These are phyloP conservation scores for Rutstroemia sp. DNA, from an alignment of 2,329 filamentous ascomycete species.

Conservation along the genomic window DNA sequence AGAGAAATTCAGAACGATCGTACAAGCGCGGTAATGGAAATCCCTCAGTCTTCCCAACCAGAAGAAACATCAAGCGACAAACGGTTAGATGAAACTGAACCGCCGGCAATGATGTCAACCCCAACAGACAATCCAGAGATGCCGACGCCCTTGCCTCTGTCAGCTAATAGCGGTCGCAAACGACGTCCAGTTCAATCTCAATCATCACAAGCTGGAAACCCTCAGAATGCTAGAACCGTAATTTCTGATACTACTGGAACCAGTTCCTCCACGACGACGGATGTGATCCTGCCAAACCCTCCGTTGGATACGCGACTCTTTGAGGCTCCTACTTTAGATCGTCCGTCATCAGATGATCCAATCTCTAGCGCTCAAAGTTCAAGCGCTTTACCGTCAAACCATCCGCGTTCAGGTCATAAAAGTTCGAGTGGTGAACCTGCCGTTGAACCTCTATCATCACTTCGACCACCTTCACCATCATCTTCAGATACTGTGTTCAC, in stretches of 20 bases:
- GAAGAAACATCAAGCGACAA: no score
- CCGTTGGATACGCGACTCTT: no score
- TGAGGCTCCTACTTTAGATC: no score
- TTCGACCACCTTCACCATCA: background rate
- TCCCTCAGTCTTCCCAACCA: no score
- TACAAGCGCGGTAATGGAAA: no score
- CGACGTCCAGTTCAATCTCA: background rate
- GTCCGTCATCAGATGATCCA: no score
- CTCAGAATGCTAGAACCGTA: background rate
- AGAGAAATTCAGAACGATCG: background rate
- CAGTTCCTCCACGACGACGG: background rate
- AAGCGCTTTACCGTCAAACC: no score
- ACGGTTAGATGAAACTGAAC: no score
- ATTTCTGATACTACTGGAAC: constrained; percentile 1
- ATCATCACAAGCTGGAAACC: background rate
- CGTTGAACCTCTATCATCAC: background rate
- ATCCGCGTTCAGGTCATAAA: no score
- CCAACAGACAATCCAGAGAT: background rate
- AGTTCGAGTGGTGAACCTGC: no score
- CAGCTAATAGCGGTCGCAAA: constrained; percentile 2
- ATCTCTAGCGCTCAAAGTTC: no score
- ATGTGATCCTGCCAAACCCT: background rate
- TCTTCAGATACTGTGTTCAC: background rate
- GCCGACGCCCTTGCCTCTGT: background rate
- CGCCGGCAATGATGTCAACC: no score